Base-by-base conservation (phyloP, 75 land plant species). In the Sequoiadendron giganteum region DNA sequence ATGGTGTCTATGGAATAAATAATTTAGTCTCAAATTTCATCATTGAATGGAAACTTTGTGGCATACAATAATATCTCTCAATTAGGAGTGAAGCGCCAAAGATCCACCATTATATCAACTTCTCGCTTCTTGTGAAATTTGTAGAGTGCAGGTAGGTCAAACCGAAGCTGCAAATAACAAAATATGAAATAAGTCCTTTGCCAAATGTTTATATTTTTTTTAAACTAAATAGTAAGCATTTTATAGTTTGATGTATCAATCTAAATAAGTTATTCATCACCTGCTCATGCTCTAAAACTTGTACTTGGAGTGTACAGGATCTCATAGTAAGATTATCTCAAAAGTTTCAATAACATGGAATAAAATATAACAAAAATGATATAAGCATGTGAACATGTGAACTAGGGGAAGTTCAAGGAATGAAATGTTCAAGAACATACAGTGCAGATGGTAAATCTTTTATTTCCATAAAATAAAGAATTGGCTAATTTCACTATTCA, bases 91-190 rank as follows among this genome's bases (percentile, higher is more conserved):
- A 98, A 97, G 39, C 99, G 94, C 99, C 99, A 98, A 36, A 98
- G 93, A 90, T 98, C 99, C 54, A 98, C 99, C 28, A 95, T 96
- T 72, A 98, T 93, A 88, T 98, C 99, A 85, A 97, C 95, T 85
- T 97, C 99, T 87, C 94, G 96, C 89, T 97, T 97, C 96, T 95
- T 98, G 82, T 98, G 99, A 88, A 97, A 97, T 81, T 95, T 98
- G 93, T 98, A 98, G 4, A 95, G 85, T 70, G 94, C 95, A 11
- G 95, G 96, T 14, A 98, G 92, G 89, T 98, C 97, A 84, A 89
- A 98, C 18, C 97, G 90, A 43, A 98, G 95, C 99, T 98, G 91
- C 88, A 87, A 52, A 82, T 56, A 45, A 8, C 15, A 86, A 81
- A 86, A 88, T 45, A 42, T 21, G 76, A 54, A 70, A 40, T 28